phyloP scores from a whole-genome alignment of 257 asterid genomes.

The Sherardia arvensis region DNA sequence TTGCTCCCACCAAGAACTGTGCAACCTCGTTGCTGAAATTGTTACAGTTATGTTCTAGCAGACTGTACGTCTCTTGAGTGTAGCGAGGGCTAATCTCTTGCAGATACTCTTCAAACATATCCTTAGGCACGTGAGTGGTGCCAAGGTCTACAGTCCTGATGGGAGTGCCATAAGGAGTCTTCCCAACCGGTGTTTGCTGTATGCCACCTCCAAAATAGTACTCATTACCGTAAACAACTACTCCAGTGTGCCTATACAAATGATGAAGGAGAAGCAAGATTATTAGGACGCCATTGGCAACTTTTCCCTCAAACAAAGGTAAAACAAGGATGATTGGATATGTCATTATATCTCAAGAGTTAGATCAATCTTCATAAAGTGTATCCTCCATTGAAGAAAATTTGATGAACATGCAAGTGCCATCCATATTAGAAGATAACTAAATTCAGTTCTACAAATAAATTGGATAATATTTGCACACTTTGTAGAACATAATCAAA shows the following conservation, averaged over 20 bases:
- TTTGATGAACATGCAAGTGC: too few species aligned
- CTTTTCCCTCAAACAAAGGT: neutral
- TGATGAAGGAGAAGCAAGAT: neutral
- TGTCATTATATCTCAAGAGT: neutral
- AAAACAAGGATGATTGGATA: neutral
- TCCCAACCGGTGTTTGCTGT: conserved; percentile 59
- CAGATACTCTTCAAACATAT: conserved; percentile 72
- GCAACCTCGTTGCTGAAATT: conserved; percentile 90
- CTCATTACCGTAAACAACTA: conserved; percentile 77
- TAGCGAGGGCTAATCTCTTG: conserved; percentile 77
- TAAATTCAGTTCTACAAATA: neutral
- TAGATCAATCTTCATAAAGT: neutral
- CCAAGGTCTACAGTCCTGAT: conserved; percentile 77
- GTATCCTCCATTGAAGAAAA: neutral
- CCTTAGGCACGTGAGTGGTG: conserved; percentile 75
- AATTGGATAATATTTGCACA: neutral
- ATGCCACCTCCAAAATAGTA: conserved; percentile 91
- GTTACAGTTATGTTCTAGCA: conserved; percentile 83
- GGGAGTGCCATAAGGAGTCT: conserved; percentile 83
- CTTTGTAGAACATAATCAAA: neutral
- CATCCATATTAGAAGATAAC: neutral
- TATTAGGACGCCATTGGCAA: neutral
- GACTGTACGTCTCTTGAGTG: conserved; percentile 77
- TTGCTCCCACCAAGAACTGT: conserved; percentile 68
- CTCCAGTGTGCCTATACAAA: conserved; percentile 86